Percentiles rank a stretch among this genome's conserved stretches.
Evolutionary conservation across 129 eudicot genomes (phyloP).

Genomic region (Flaveria brownii): DNA sequence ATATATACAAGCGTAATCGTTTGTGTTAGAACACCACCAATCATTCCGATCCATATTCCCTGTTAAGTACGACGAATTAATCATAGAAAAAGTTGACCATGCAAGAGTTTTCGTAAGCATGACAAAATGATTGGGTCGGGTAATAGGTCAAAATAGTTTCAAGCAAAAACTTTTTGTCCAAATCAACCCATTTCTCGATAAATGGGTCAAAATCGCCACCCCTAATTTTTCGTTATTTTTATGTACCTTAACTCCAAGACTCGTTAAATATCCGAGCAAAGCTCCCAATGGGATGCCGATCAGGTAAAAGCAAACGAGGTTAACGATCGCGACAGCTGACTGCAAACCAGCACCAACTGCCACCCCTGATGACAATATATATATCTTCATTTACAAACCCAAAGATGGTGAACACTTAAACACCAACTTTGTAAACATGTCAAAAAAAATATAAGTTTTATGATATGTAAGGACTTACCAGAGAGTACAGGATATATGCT

Average conservation of each 20-base stretch:
- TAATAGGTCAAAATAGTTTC: too few relatives aligned
- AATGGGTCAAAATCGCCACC: too few relatives aligned
- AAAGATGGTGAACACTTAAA: background rate
- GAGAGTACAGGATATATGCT: conserved; percentile 76
- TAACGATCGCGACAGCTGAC: conserved; percentile 54
- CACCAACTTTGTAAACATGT: background rate
- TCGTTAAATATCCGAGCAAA: conserved; percentile 58
- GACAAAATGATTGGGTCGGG: too few relatives aligned
- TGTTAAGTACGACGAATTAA: conserved; percentile 4
- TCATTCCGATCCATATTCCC: conserved; percentile 82
- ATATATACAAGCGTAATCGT: conserved; percentile 42
- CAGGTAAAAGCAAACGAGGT: conserved; percentile 52
- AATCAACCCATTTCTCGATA: too few relatives aligned
- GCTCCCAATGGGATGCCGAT: conserved; percentile 65
- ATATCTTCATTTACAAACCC: background rate
- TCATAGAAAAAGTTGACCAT: background rate
- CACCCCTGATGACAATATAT: conserved; percentile 48
- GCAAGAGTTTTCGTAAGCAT: background rate
- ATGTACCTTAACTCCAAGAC: conserved; percentile 60
- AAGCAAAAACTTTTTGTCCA: too few relatives aligned
- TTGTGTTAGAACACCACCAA: conserved; percentile 48
- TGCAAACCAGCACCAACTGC: conserved; percentile 77
- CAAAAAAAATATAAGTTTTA: background rate
- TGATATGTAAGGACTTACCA: conserved; percentile 38
- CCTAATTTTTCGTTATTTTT: background rate